Conservation (phyloP, 805 yeast species). For the Candida oleophila region DNA sequence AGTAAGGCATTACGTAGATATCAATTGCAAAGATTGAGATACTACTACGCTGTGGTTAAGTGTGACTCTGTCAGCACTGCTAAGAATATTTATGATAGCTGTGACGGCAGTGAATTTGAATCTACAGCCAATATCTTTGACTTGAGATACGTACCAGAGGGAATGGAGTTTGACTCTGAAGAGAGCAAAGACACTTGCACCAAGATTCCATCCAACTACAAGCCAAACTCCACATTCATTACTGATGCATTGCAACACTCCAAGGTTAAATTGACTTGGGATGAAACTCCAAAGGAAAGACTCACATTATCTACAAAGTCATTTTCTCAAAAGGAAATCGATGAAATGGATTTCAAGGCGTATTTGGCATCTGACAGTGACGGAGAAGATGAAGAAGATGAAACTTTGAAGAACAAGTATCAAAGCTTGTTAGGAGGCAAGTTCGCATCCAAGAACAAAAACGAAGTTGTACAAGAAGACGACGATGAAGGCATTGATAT, state of each 20-base stretch:
- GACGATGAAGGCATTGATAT: slow-evolving; percentile 43
- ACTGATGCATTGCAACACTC: slow-evolving; percentile 97
- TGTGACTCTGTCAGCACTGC: slow-evolving; percentile 79
- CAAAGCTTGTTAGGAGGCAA: slow-evolving; percentile 53
- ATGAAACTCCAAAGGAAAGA: slow-evolving; percentile 94
- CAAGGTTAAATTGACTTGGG: slow-evolving; percentile 96
- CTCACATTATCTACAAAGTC: slow-evolving; percentile 71
- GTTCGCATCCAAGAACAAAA: slow-evolving; percentile 15
- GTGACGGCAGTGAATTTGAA: slow-evolving; percentile 95
- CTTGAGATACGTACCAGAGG: slow-evolving; percentile 89
- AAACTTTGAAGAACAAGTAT: slow-evolving; percentile 52
- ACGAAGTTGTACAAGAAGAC: slow-evolving; percentile 19
- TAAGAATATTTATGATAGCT: slow-evolving; percentile 70
- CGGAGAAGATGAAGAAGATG: slow-evolving; percentile 21
- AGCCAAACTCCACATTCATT: slow-evolving; percentile 71
- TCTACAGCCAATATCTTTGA: slow-evolving; percentile 94
- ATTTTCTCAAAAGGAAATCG: slow-evolving; percentile 84
- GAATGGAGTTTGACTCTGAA: slow-evolving; percentile 76
- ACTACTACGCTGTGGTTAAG: slow-evolving; percentile 85
- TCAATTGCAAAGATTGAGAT: slow-evolving; percentile 88
- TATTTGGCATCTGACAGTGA: slow-evolving; percentile 66
- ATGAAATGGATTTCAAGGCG: slow-evolving; percentile 89
- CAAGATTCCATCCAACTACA: slow-evolving; percentile 72
- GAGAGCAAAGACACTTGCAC: slow-evolving; percentile 73
- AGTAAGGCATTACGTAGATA: slow-evolving; percentile 81